Percentiles rank a stretch among this genome's conserved stretches.
Evolutionary conservation across 352 stramenopile genomes (phyloP).

Genomic region (Pythium dissimile): DNA sequence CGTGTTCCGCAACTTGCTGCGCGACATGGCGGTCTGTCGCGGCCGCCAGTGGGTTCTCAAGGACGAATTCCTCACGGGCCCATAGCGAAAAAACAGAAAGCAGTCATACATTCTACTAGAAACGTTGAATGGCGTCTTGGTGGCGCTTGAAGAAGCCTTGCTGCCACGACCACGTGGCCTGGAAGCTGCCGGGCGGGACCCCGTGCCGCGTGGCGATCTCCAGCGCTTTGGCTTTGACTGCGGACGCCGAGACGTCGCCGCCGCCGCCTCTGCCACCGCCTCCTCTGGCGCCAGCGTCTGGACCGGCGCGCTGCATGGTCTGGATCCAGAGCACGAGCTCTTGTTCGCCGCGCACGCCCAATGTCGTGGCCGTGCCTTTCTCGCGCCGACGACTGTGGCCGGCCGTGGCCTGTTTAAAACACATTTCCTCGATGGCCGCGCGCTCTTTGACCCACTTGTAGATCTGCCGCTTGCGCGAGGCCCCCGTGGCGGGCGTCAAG

Average conservation of each 20-base stretch:
- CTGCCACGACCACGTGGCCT: constrained; percentile 46
- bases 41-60: constrained; percentile 74
- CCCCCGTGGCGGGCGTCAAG: constrained; percentile 8
- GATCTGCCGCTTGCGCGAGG: constrained; percentile 46
- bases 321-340: constrained; percentile 36
- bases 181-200: constrained; percentile 33
- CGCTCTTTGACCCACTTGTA: constrained; percentile 46
- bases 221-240: constrained; percentile 30
- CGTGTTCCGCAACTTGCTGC: constrained; percentile 81
- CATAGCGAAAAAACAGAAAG: background rate
- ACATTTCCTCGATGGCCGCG: constrained; percentile 31
- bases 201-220: constrained; percentile 34
- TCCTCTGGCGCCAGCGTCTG: no score
- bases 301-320: constrained; percentile 6
- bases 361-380: constrained; percentile 37
- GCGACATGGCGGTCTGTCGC: constrained; percentile 73
- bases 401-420: constrained; percentile 35
- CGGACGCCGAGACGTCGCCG: constrained; percentile 20
- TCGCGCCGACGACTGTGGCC: constrained; percentile 30
- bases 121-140: constrained; percentile 20
- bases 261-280: no score
- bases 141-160: constrained; percentile 40
- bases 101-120: constrained; percentile 6
- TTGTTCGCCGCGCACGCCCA: constrained; percentile 25
- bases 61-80: constrained; percentile 35